Evolutionary conservation across 2,329 filamentous ascomycete genomes (phyloP).

Genomic region (Xylariaceae sp.): DNA sequence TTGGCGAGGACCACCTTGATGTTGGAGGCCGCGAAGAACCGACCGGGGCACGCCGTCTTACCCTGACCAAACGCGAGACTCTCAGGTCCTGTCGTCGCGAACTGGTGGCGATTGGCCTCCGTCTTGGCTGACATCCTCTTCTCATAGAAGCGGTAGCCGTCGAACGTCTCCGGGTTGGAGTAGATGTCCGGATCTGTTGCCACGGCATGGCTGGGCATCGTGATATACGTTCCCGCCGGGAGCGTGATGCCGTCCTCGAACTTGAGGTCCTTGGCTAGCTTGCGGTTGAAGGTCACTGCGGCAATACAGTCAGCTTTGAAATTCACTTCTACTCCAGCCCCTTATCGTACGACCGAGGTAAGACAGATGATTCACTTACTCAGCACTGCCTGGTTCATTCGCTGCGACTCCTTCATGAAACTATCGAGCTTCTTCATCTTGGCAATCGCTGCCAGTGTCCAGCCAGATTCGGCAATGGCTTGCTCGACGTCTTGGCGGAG

Average conservation of each 20-base stretch:
- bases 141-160: slow-evolving; percentile 19
- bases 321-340: not conserved
- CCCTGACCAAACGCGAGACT: slow-evolving; percentile 20
- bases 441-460: slow-evolving; percentile 19
- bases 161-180: slow-evolving; percentile 19
- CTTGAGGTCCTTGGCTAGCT: slow-evolving; percentile 12
- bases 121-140: slow-evolving; percentile 20
- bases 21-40: slow-evolving; percentile 21
- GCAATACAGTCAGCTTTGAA: slow-evolving; percentile 6
- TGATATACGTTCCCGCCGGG: slow-evolving; percentile 19
- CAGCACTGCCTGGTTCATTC: slow-evolving; percentile 21
- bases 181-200: slow-evolving; percentile 20
- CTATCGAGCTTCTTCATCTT: slow-evolving; percentile 23
- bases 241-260: slow-evolving; percentile 18
- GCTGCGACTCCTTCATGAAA: slow-evolving; percentile 23
- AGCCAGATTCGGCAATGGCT: slow-evolving; percentile 19
- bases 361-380: slow-evolving; percentile 11
- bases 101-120: slow-evolving; percentile 21
- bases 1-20: slow-evolving; percentile 21
- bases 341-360: not conserved
- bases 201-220: slow-evolving; percentile 18
- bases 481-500: slow-evolving; percentile 19
- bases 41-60: slow-evolving; percentile 21
- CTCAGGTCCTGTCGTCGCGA: slow-evolving; percentile 18
- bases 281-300: slow-evolving; percentile 21